phyloP scores from a whole-genome alignment of 257 asterid genomes.

The Haberlea rhodopensis region DNA sequence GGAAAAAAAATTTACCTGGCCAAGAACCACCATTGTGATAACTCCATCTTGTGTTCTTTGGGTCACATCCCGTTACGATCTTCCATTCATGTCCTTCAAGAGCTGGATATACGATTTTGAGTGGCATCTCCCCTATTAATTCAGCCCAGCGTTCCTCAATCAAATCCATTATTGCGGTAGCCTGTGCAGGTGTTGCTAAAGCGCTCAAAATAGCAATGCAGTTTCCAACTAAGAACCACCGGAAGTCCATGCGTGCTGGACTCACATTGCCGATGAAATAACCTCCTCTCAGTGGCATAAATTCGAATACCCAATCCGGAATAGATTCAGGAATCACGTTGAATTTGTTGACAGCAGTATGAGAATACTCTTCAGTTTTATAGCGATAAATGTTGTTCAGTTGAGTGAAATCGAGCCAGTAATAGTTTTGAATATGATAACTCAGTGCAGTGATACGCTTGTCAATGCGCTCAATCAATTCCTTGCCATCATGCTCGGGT shows the following conservation, averaged over 20 bases:
- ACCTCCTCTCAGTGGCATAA: conserved; percentile 61
- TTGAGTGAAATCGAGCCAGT: conserved; percentile 66
- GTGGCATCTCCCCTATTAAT: conserved; percentile 61
- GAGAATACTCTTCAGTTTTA: conserved; percentile 63
- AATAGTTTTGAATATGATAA: conserved; percentile 52
- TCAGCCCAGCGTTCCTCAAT: conserved; percentile 56
- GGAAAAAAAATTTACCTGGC: conserved; percentile 61
- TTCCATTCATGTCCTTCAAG: conserved; percentile 58
- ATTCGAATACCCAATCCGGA: conserved; percentile 60
- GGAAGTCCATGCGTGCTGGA: conserved; percentile 64
- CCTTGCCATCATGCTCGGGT: conserved; percentile 50
- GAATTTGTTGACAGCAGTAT: conserved; percentile 66
- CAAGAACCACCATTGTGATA: conserved; percentile 67
- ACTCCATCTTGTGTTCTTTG: conserved; percentile 66
- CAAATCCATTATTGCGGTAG: conserved; percentile 57
- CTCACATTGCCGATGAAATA: conserved; percentile 57
- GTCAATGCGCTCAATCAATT: conserved; percentile 55
- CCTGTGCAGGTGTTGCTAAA: conserved; percentile 54
- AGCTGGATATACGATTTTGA: conserved; percentile 56
- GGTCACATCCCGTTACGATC: conserved; percentile 57
- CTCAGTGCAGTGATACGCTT: conserved; percentile 58
- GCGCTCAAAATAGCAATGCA: conserved; percentile 56
- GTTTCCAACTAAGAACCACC: conserved; percentile 60
- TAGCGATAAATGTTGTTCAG: conserved; percentile 64
- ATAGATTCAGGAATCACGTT: conserved; percentile 60